A percentile compares a stretch with the other conserved stretches of the same genome.
Evolutionary conservation across 1,284 basidiomycete genomes (phyloP).

Genomic region (Xerocomus amazonicus): DNA sequence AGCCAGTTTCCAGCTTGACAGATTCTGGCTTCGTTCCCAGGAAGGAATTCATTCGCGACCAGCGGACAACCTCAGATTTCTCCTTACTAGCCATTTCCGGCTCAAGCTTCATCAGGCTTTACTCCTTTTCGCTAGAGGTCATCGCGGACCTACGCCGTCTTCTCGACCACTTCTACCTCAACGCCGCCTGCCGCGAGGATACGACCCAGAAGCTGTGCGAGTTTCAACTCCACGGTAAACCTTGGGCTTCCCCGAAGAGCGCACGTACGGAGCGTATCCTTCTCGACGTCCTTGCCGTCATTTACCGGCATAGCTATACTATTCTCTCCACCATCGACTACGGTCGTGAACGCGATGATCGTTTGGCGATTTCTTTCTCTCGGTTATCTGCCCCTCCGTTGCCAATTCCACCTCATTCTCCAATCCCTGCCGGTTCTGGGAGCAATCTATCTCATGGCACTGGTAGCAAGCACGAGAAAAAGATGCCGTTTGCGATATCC

Average conservation of each 20-base stretch:
- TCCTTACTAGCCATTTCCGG: constrained; percentile 64
- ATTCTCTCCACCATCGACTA: constrained; percentile 72
- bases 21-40: constrained; percentile 56
- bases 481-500: constrained; percentile 67
- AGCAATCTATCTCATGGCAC: constrained; percentile 38
- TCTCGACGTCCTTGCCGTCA: constrained; percentile 57
- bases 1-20: constrained; percentile 30
- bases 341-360: constrained; percentile 70
- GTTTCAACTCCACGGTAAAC: constrained; percentile 62
- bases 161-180: constrained; percentile 46
- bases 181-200: constrained; percentile 53
- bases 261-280: constrained; percentile 63
- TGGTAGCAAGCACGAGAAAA: constrained; percentile 31
- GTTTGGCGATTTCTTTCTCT: constrained; percentile 65
- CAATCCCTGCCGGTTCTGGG: constrained; percentile 36
- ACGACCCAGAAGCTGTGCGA: constrained; percentile 57
- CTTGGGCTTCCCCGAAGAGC: constrained; percentile 67
- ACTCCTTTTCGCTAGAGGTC: constrained; percentile 57
- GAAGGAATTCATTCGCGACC: constrained; percentile 65
- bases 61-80: constrained; percentile 54
- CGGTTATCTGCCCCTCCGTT: constrained; percentile 36
- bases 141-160: constrained; percentile 50
- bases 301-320: constrained; percentile 60
- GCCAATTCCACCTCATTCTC: constrained; percentile 32
- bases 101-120: constrained; percentile 59